phyloP scores from a whole-genome alignment of 345 rosid species.

The Gossypium australe region DNA sequence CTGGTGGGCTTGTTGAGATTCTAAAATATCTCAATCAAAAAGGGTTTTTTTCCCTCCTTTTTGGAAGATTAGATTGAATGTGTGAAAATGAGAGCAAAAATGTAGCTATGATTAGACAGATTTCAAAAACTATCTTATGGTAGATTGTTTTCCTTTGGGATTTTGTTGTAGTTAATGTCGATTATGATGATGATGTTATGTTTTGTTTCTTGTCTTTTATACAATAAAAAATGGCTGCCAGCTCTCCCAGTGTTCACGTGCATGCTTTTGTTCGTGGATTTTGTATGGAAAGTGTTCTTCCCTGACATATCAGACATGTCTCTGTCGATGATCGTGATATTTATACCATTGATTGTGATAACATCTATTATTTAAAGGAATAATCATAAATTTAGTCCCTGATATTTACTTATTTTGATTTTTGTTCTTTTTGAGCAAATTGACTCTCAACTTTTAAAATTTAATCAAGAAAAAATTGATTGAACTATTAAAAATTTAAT shows the following conservation, averaged over 20 bases:
- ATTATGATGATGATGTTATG: background rate
- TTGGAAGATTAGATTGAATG: background rate
- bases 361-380: too few relatives aligned
- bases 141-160: background rate
- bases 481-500: too few relatives aligned
- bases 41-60: background rate
- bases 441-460: too few relatives aligned
- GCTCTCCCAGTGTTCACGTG: conserved; percentile 32
- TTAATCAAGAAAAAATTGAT: too few relatives aligned
- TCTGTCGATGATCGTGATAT: background rate
- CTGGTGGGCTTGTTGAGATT: conserved; percentile 4
- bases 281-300: conserved; percentile 2
- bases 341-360: too few relatives aligned
- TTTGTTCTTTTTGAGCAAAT: too few relatives aligned
- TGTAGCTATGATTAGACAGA: conserved; percentile 12
- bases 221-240: conserved; percentile 22
- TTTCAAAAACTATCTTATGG: background rate
- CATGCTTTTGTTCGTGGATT: conserved; percentile 17
- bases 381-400: too few relatives aligned
- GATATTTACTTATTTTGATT: too few relatives aligned
- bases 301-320: background rate
- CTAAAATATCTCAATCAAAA: conserved; percentile 6
- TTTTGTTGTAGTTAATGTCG: conserved; percentile 7
- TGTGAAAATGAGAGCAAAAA: conserved; percentile 3
- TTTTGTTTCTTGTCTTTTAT: conserved; percentile 11